A percentile compares a stretch with the other conserved stretches of the same genome.
These are phyloP conservation scores for Phytophthora pluvialis DNA, from an alignment of 352 stramenopile genomes.

Conservation along the genomic window DNA sequence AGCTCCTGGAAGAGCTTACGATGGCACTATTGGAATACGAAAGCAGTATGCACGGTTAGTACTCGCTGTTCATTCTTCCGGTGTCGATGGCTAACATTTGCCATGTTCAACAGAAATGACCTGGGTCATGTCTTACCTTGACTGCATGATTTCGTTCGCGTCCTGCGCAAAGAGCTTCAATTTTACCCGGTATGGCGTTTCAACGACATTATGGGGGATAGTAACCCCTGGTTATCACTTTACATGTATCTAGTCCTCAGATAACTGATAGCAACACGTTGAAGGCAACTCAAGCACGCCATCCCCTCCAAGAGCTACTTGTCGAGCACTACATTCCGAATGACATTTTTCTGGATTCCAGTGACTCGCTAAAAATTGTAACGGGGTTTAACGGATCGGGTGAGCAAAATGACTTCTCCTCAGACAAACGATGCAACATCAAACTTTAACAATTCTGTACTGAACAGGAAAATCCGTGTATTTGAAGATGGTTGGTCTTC, in stretches of 20 bases:
- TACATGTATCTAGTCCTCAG: slow-evolving; percentile 38
- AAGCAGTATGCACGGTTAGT: slow-evolving; percentile 64
- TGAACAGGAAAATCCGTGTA: slow-evolving; percentile 85
- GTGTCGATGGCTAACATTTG: not conserved
- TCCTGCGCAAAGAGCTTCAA: slow-evolving; percentile 75
- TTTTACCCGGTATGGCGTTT: slow-evolving; percentile 56
- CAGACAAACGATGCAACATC: not conserved
- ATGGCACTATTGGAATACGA: slow-evolving; percentile 78
- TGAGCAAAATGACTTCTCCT: slow-evolving; percentile 20
- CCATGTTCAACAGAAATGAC: slow-evolving; percentile 62
- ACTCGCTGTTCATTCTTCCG: not conserved
- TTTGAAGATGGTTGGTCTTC: slow-evolving; percentile 83
- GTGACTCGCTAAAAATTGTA: slow-evolving; percentile 65
- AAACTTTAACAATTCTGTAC: slow-evolving; percentile 3
- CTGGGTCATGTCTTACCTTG: slow-evolving; percentile 65
- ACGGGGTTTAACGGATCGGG: slow-evolving; percentile 89
- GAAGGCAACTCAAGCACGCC: slow-evolving; percentile 62
- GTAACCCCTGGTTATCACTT: not conserved
- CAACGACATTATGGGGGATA: not conserved
- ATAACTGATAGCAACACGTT: slow-evolving; percentile 60
- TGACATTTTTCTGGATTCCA: slow-evolving; percentile 58
- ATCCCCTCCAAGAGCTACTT: slow-evolving; percentile 85
- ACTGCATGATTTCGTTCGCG: slow-evolving; percentile 78
- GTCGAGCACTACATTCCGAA: slow-evolving; percentile 89
- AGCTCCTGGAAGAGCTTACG: slow-evolving; percentile 79